A percentile compares a stretch with the other conserved stretches of the same genome.
Evolutionary conservation across 129 eudicot genomes (phyloP).

Genomic region (Flaveria bidentis): DNA sequence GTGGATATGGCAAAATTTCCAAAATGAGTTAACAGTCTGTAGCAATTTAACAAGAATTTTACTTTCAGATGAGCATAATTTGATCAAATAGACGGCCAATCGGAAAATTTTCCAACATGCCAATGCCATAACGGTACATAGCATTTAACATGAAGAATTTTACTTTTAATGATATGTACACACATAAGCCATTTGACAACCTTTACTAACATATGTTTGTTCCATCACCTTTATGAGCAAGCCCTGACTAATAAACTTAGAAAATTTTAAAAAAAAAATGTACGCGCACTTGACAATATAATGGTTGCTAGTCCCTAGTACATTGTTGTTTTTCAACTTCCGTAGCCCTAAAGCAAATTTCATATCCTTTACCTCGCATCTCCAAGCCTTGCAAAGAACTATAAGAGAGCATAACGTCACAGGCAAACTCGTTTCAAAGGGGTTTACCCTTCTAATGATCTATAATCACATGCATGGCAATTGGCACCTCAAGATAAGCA

Average conservation of each 20-base stretch:
- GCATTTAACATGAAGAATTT: too few relatives aligned
- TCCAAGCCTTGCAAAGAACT: neutral
- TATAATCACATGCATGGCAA: neutral
- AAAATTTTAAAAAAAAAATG: neutral
- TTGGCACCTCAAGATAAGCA: neutral
- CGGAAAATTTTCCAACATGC: too few relatives aligned
- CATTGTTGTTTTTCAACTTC: neutral
- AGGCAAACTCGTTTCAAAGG: neutral
- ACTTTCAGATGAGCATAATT: neutral
- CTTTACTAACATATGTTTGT: neutral
- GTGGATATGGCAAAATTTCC: constrained; percentile 11
- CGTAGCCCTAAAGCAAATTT: constrained; percentile 2
- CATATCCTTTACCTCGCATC: neutral
- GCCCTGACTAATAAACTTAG: neutral
- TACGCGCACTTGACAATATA: neutral
- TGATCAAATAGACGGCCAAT: too few relatives aligned
- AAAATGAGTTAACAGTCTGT: constrained; percentile 8
- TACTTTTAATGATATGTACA: neutral
- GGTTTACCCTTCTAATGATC: neutral
- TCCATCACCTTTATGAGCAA: neutral
- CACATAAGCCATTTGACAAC: constrained; percentile 14
- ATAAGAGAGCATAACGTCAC: neutral
- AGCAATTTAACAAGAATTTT: neutral
- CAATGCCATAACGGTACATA: too few relatives aligned
- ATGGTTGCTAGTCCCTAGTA: neutral